phyloP scores from a whole-genome alignment of 768 basidiomycete species.

The Naganishia kalamii region DNA sequence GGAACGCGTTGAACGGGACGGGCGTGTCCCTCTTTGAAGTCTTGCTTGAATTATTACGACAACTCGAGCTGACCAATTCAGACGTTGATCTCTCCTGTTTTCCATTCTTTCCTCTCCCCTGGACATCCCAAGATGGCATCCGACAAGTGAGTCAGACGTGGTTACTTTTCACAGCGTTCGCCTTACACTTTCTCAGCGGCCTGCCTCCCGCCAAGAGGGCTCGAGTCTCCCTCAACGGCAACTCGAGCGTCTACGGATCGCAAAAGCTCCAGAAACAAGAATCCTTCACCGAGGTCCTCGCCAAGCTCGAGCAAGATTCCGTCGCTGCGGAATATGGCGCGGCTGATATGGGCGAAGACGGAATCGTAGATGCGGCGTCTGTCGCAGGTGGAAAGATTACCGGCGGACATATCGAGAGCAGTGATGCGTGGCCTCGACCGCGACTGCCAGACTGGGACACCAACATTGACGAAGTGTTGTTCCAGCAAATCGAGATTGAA shows the following conservation, averaged over 20 bases:
- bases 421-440: constrained; percentile 45
- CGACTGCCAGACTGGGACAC: constrained; percentile 1
- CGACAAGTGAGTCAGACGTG: not conserved
- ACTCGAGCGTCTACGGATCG: not conserved
- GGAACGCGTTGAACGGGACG: no score
- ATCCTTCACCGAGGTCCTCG: constrained; percentile 26
- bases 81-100: no score
- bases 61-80: no score
- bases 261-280: constrained; percentile 20
- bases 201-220: constrained; percentile 15
- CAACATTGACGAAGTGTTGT: constrained; percentile 50
- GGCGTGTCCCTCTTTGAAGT: no score
- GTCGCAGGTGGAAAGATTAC: constrained; percentile 6
- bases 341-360: not conserved
- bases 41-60: no score
- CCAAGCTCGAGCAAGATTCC: constrained; percentile 22
- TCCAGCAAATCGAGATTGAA: constrained; percentile 95
- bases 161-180: not conserved
- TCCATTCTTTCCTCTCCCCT: no score
- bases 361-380: not conserved
- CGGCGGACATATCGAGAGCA: constrained; percentile 34
- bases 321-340: constrained; percentile 19
- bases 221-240: constrained; percentile 13
- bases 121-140: not conserved
- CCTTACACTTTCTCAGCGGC: not conserved